phyloP scores from a whole-genome alignment of 1,139 yeast species.

The Scheffersomyces insectosa region DNA sequence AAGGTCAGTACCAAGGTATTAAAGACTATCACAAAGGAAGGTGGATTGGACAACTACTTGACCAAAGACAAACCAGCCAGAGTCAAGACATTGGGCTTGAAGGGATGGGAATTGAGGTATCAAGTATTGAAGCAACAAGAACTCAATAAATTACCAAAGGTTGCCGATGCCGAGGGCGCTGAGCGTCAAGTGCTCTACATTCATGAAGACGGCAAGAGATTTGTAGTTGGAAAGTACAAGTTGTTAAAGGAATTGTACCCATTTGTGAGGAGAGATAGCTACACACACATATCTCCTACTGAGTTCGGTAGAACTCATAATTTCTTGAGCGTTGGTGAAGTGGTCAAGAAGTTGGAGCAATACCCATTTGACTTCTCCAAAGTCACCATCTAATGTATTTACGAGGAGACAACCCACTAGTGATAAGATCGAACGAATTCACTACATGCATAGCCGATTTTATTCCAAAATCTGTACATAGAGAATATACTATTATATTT shows the following conservation, averaged over 20 bases:
- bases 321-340: constrained; percentile 40
- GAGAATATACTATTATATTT: too few relatives aligned
- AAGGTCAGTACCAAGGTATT: constrained; percentile 80
- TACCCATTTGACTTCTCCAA: constrained; percentile 35
- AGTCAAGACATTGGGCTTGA: constrained; percentile 86
- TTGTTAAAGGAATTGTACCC: constrained; percentile 57
- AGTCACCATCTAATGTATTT: constrained; percentile 18
- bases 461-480: too few relatives aligned
- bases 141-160: constrained; percentile 23
- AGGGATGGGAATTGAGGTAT: constrained; percentile 88
- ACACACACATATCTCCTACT: constrained; percentile 44
- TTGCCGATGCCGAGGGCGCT: constrained; percentile 28
- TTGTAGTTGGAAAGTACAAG: constrained; percentile 65
- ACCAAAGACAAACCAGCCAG: constrained; percentile 86
- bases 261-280: constrained; percentile 49
- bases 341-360: constrained; percentile 39
- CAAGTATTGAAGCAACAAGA: constrained; percentile 51
- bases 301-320: constrained; percentile 44
- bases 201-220: constrained; percentile 46
- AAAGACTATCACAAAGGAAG: constrained; percentile 85
- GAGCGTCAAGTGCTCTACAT: constrained; percentile 49
- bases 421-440: too few relatives aligned
- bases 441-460: too few relatives aligned
- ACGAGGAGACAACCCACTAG: too few relatives aligned
- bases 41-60: constrained; percentile 88